Evolutionary conservation across 257 asterid species (phyloP).

Genomic region (Cordia subcordata): DNA sequence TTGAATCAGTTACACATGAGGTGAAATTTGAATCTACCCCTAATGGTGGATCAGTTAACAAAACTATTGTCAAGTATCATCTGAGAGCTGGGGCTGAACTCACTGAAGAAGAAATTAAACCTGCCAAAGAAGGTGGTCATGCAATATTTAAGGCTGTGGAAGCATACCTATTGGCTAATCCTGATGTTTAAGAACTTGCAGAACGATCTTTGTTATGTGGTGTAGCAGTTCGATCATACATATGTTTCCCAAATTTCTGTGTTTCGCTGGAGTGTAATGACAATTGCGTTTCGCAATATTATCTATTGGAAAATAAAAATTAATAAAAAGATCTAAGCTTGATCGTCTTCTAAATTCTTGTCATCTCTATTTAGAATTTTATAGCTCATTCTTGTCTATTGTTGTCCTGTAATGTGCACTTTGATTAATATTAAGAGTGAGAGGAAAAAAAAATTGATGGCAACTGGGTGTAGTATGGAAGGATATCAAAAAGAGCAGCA

Average conservation of each 20-base stretch:
- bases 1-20: conserved; percentile 22
- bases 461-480: too few relatives aligned
- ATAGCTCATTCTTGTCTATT: too few relatives aligned
- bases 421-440: too few relatives aligned
- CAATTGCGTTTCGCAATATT: too few relatives aligned
- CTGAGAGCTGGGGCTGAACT: conserved; percentile 21
- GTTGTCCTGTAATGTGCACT: too few relatives aligned
- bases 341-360: too few relatives aligned
- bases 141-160: conserved; percentile 27
- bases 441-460: too few relatives aligned
- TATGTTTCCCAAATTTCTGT: background rate
- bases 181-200: background rate
- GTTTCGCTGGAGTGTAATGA: background rate
- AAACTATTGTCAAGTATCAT: conserved; percentile 19
- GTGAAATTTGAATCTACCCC: conserved; percentile 16
- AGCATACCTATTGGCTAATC: conserved; percentile 17
- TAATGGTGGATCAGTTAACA: conserved; percentile 29
- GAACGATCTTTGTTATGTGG: too few relatives aligned
- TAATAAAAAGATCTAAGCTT: too few relatives aligned
- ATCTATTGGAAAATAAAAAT: too few relatives aligned
- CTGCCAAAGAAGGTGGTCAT: conserved; percentile 27
- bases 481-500: too few relatives aligned
- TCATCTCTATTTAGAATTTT: too few relatives aligned
- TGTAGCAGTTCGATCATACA: background rate
- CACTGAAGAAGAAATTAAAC: conserved; percentile 25